Base-by-base conservation (phyloP, 2,329 filamentous ascomycete genomes). In the Xylaria sp. region DNA sequence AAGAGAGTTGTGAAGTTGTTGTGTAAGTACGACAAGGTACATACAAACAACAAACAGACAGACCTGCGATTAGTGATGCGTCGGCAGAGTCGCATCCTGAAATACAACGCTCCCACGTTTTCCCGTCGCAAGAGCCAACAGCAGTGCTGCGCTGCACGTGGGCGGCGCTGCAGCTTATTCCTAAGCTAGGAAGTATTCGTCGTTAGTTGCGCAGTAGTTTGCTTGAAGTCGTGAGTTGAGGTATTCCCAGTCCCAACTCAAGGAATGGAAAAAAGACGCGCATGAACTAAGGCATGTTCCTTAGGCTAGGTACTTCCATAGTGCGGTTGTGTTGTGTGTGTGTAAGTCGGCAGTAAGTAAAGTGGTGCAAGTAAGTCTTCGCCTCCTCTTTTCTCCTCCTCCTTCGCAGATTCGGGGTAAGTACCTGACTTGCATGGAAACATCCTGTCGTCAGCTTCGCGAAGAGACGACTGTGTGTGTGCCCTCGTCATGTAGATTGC, bases 41-140 rank as follows among this genome's bases (percentile, higher is more conserved):
- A n/a, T 44, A 44, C 11, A n/a, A n/a, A 46, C 42, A n/a, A 30
- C 23, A 30, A 30, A 30, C 23, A 30, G 5, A 30, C 23, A 30
- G 23, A 30, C 23, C 23, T 16, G 16, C 16, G 16, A 16, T 16
- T 30, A 30, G 23, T 30, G 23, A 30, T 30, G 23, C n/a, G 13
- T 46, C 42, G 42, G 50, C 57, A 62, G 62, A 55, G 57, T 62
- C 16, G 37, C 57, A 52, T 57, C 62, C 2, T 57, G 54, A 30
- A 62, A 63, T 63, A 55, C 53, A 62, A 63, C 62, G 57, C 46
- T 59, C 55, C 54, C 62, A 63, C 62, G 62, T 61, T 62, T 55
- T 58, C 34, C 11, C 46, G 59, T 59, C 30, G 55, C 42, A 39
- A 42, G 35, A 42, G 37, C 52, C 23, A 47, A 19, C 55, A 57